Evolutionary conservation across 2,329 filamentous ascomycete genomes (phyloP).

Genomic region (Aureobasidium sp.): DNA sequence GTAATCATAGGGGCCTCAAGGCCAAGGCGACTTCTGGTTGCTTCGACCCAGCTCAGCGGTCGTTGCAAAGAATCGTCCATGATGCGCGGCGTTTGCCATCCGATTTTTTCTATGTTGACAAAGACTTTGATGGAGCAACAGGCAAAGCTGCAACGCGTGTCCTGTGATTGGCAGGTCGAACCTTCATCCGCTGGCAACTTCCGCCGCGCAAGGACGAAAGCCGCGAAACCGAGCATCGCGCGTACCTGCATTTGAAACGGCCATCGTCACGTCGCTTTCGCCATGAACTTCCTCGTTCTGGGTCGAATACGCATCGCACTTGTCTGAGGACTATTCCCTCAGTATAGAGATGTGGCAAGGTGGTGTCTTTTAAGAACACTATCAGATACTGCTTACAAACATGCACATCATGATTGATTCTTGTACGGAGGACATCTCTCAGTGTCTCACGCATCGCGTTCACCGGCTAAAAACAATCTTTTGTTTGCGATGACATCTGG

Average conservation of each 20-base stretch:
- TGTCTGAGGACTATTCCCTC: background rate
- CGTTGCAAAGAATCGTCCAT: background rate
- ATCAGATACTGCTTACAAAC: background rate
- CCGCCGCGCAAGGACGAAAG: conserved; percentile 9
- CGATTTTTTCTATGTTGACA: conserved; percentile 1
- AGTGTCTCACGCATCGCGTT: background rate
- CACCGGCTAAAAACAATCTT: background rate
- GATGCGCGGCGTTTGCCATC: conserved; percentile 3
- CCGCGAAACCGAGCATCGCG: conserved; percentile 4
- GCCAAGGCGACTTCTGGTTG: background rate
- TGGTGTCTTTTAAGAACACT: background rate
- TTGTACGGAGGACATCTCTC: no score
- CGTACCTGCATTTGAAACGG: conserved; percentile 10
- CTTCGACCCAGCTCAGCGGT: background rate
- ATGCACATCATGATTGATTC: background rate
- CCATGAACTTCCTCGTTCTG: background rate
- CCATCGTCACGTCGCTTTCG: conserved; percentile 7
- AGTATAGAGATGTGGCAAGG: background rate
- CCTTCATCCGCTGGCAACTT: conserved; percentile 3
- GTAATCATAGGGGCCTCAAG: background rate
- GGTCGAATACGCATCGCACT: background rate
- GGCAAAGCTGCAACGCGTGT: conserved; percentile 5
- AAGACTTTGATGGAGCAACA: background rate
- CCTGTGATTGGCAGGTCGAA: background rate
- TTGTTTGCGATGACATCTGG: background rate